Conservation (phyloP, 225 moss, liverwort and hornwort genomes). For the Bryum argenteum region DNA sequence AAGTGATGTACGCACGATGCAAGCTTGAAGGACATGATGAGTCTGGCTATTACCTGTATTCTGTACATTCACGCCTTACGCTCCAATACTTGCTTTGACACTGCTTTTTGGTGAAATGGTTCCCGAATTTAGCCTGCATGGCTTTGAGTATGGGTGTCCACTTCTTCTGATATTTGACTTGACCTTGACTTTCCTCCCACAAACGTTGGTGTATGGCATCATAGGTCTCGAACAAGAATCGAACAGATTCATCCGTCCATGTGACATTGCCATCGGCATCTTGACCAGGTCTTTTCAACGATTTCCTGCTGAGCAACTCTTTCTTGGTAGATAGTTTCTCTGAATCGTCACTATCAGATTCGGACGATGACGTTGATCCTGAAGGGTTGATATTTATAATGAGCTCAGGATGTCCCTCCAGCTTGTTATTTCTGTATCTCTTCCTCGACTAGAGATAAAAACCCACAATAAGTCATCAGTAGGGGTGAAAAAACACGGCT, state of each 20-base stretch:
- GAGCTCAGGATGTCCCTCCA: slow-evolving; percentile 30
- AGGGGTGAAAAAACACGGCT: too few species aligned
- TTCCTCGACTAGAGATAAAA: slow-evolving; percentile 30
- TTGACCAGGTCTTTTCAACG: slow-evolving; percentile 36
- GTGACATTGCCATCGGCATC: slow-evolving; percentile 52
- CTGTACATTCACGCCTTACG: slow-evolving; percentile 60
- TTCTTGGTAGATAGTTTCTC: slow-evolving; percentile 30
- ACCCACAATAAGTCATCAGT: not conserved
- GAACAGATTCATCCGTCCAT: slow-evolving; percentile 55
- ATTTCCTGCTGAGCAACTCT: slow-evolving; percentile 30
- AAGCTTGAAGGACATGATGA: not conserved
- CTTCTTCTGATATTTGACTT: slow-evolving; percentile 58
- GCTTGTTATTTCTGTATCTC: slow-evolving; percentile 27
- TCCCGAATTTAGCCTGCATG: slow-evolving; percentile 49
- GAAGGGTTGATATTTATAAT: slow-evolving; percentile 34
- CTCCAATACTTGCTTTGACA: slow-evolving; percentile 66
- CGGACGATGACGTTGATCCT: slow-evolving; percentile 38
- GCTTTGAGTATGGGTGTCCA: slow-evolving; percentile 59
- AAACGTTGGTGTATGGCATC: slow-evolving; percentile 54
- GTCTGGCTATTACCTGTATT: slow-evolving; percentile 40
- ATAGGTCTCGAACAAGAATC: slow-evolving; percentile 46
- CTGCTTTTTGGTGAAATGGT: slow-evolving; percentile 58
- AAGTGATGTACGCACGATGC: not conserved
- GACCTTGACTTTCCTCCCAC: slow-evolving; percentile 57
- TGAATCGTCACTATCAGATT: slow-evolving; percentile 32